A percentile compares a stretch with the other conserved stretches of the same genome.
Evolutionary conservation across 2,329 filamentous ascomycete species (phyloP).

Genomic region (Onygenales sp.): DNA sequence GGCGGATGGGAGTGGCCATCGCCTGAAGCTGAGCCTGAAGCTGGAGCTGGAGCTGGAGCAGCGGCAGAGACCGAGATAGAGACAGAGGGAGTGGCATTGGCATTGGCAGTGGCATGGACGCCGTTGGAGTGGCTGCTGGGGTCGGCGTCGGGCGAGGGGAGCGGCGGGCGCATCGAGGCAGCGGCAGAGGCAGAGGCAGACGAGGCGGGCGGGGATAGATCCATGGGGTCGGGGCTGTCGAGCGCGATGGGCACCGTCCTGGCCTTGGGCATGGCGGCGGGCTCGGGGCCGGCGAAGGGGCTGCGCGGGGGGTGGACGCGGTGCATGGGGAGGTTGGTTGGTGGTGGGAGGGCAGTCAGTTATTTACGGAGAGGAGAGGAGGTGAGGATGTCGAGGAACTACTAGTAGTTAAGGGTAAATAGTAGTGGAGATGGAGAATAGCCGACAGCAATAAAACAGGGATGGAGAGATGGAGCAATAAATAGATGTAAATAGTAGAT

Average conservation of each 20-base stretch:
- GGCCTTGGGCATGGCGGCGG: constrained; percentile 33
- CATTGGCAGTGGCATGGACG: constrained; percentile 10
- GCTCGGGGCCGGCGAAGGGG: constrained; percentile 31
- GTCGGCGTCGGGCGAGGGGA: constrained; percentile 11
- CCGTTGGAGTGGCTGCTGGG: constrained; percentile 18
- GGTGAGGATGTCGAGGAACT: not conserved
- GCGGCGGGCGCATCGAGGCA: constrained; percentile 40
- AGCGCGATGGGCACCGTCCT: constrained; percentile 43
- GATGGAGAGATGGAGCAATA: no score
- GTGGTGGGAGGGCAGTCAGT: not conserved
- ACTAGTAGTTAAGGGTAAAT: not conserved
- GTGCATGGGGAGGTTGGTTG: constrained; percentile 27
- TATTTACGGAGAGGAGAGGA: not conserved
- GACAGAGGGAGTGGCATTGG: constrained; percentile 13
- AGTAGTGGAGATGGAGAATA: not conserved
- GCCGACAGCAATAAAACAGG: no score
- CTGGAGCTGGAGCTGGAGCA: not conserved
- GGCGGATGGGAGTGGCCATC: constrained; percentile 20
- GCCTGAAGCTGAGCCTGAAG: constrained; percentile 8
- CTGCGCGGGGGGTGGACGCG: constrained; percentile 34
- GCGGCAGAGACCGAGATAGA: not conserved
- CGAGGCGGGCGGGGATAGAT: constrained; percentile 37
- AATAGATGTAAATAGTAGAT: not conserved
- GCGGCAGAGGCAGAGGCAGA: no score
- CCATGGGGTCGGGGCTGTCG: constrained; percentile 44